phyloP scores from a whole-genome alignment of 2,329 filamentous ascomycete genomes.

The Claviceps arundinis region DNA sequence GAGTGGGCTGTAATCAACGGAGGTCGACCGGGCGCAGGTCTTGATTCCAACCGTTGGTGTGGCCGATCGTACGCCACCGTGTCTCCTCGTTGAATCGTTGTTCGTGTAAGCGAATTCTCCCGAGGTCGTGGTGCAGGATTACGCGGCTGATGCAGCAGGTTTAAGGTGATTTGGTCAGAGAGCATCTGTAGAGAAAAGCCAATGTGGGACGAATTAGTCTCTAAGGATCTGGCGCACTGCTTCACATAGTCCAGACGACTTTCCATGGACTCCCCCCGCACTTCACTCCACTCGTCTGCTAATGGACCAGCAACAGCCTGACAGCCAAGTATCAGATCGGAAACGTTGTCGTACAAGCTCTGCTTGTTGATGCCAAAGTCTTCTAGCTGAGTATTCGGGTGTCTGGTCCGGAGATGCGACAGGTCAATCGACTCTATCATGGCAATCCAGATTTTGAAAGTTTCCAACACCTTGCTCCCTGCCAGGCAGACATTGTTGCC shows the following conservation, averaged over 20 bases:
- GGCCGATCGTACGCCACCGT: constrained; percentile 41
- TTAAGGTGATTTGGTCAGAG: constrained; percentile 61
- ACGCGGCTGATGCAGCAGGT: constrained; percentile 26
- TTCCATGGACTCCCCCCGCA: constrained; percentile 81
- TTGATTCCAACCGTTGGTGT: constrained; percentile 45
- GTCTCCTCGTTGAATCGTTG: constrained; percentile 42
- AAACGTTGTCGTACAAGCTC: constrained; percentile 82
- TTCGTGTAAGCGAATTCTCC: constrained; percentile 33
- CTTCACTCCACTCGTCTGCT: constrained; percentile 88
- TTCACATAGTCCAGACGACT: constrained; percentile 72
- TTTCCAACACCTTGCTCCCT: constrained; percentile 69
- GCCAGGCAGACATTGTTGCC: constrained; percentile 71
- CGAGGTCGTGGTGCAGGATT: constrained; percentile 26
- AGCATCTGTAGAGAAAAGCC: constrained; percentile 79
- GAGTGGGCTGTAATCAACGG: constrained; percentile 44
- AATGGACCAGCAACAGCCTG: constrained; percentile 86
- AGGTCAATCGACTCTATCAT: constrained; percentile 88
- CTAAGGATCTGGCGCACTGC: constrained; percentile 63
- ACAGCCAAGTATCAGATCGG: constrained; percentile 75
- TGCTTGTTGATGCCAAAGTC: constrained; percentile 91
- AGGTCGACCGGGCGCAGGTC: constrained; percentile 29
- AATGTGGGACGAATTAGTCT: constrained; percentile 76
- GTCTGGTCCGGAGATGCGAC: constrained; percentile 59
- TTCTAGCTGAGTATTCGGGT: constrained; percentile 71
- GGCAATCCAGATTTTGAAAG: constrained; percentile 79